A percentile compares a stretch with the other conserved stretches of the same genome.
phyloP scores from a whole-genome alignment of 2,329 filamentous ascomycete species.

The Stenocarpella maydis region DNA sequence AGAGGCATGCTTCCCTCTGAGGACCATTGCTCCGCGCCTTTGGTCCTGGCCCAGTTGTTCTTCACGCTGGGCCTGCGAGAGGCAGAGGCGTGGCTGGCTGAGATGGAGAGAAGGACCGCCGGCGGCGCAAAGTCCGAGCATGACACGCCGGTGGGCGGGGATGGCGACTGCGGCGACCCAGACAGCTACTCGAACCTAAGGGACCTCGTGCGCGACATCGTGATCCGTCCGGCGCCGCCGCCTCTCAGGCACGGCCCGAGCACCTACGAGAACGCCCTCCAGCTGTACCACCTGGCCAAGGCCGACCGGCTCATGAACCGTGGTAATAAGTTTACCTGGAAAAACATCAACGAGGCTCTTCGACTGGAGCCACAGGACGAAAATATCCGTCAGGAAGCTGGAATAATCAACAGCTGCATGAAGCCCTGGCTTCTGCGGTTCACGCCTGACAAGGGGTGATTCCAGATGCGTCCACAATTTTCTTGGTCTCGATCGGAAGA shows the following conservation, averaged over 20 bases:
- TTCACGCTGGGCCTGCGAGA: neutral
- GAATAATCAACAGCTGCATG: neutral
- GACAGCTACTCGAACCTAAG: neutral
- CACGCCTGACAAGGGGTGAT: neutral
- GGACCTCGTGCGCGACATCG: neutral
- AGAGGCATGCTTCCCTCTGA: neutral
- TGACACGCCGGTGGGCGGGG: neutral
- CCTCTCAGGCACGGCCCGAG: neutral
- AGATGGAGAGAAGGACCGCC: neutral
- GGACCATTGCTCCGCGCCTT: accelerated
- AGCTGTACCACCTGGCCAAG: neutral
- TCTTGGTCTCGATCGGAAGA: neutral
- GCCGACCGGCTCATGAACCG: neutral
- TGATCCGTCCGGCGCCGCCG: neutral
- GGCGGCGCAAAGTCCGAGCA: no score
- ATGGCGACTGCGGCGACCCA: neutral
- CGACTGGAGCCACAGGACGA: neutral
- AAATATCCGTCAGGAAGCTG: neutral
- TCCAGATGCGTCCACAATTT: no score
- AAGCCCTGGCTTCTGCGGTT: neutral
- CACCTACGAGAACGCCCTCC: neutral
- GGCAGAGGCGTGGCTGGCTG: neutral
- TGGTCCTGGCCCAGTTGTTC: neutral
- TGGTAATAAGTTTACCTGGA: neutral
- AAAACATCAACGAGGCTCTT: neutral